Evolutionary conservation across 768 basidiomycete genomes (phyloP).

Genomic region (Nevesoporus exiguus): DNA sequence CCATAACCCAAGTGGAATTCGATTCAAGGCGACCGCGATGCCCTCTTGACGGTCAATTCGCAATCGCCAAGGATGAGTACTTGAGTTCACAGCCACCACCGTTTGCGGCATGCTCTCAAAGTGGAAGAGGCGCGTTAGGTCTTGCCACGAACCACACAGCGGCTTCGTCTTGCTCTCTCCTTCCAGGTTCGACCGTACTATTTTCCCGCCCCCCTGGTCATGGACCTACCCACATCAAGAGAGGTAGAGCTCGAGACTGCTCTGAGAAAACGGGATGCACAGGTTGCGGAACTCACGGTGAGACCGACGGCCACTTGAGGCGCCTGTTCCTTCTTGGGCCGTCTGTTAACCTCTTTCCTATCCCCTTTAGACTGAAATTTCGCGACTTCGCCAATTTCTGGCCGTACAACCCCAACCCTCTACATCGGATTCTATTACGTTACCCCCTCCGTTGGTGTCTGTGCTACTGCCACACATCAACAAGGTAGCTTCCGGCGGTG

Average conservation of each 20-base stretch:
- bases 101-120: constrained; percentile 29
- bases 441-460: constrained; percentile 69
- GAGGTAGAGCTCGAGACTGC: constrained; percentile 81
- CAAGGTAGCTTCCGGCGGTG: constrained; percentile 33
- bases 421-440: constrained; percentile 57
- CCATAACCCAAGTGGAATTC: background rate
- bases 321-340: constrained; percentile 17
- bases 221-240: constrained; percentile 71
- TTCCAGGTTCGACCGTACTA: constrained; percentile 11
- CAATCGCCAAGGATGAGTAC: too few species aligned
- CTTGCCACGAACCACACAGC: constrained; percentile 32
- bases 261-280: constrained; percentile 70
- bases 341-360: constrained; percentile 18
- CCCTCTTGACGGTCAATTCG: too few species aligned
- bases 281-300: constrained; percentile 70
- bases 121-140: constrained; percentile 25
- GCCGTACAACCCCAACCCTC: constrained; percentile 56
- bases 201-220: constrained; percentile 29
- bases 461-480: constrained; percentile 66
- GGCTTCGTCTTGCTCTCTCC: constrained; percentile 15
- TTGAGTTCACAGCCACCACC: constrained; percentile 28
- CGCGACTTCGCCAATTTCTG: constrained; percentile 63
- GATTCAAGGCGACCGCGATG: too few species aligned
- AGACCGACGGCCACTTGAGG: constrained; percentile 31
- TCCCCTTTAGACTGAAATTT: constrained; percentile 62